These are phyloP conservation scores for Lodderomyces parapsilosis DNA, from an alignment of 1,139 yeast genomes.

Conservation along the genomic window DNA sequence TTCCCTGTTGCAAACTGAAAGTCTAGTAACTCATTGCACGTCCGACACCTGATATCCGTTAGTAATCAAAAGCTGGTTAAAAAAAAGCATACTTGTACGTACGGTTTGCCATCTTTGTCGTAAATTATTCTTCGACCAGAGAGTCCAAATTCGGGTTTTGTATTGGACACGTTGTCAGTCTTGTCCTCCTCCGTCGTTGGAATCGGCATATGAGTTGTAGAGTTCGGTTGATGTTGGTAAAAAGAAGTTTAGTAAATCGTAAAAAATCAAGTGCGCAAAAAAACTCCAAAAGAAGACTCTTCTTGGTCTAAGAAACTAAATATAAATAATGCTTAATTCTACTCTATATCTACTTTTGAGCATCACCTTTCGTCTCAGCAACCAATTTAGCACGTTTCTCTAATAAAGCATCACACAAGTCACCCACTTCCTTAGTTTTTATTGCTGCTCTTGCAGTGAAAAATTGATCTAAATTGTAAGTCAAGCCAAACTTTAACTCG, in stretches of 20 bases:
- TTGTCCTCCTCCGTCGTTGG: constrained; percentile 3
- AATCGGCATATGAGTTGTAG: too few relatives aligned
- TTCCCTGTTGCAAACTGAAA: constrained; percentile 60
- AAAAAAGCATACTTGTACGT: constrained; percentile 26
- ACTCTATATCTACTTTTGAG: constrained; percentile 1
- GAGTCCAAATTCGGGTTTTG: constrained; percentile 46
- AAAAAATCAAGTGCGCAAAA: too few relatives aligned
- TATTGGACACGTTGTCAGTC: constrained; percentile 8
- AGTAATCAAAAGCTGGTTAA: background rate
- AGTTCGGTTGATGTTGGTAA: too few relatives aligned
- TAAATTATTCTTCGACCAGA: constrained; percentile 71
- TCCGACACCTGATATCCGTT: constrained; percentile 56
- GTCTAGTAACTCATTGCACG: constrained; percentile 77
- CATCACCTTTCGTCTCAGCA: constrained; percentile 5
- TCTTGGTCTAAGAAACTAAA: too few relatives aligned
- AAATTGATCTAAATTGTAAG: constrained; percentile 66
- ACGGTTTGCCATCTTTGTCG: constrained; percentile 91
- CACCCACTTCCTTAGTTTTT: constrained; percentile 68
- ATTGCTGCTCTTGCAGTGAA: constrained; percentile 61
- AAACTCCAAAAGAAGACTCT: too few relatives aligned
- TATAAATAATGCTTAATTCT: background rate
- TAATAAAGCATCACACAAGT: constrained; percentile 68
- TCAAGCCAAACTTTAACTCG: constrained; percentile 62
- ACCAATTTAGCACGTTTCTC: constrained; percentile 43
- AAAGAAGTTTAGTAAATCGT: background rate